A percentile compares a stretch with the other conserved stretches of the same genome.
Conservation (phyloP, 164 flowering plant species). For the Annona squamosa region DNA sequence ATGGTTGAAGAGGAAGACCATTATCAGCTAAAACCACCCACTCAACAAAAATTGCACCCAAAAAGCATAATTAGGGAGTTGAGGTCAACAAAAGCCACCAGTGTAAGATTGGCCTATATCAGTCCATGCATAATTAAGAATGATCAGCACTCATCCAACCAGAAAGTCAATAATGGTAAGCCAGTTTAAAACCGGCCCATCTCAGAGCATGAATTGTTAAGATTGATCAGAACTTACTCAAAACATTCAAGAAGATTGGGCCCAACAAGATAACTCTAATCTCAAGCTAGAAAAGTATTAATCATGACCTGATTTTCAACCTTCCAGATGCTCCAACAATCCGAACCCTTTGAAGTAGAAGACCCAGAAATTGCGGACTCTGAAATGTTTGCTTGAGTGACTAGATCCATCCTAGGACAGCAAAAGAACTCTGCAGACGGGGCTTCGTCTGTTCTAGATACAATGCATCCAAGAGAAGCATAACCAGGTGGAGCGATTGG, state of each 20-base stretch:
- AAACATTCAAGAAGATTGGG: neutral
- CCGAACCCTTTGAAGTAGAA: slow-evolving; percentile 56
- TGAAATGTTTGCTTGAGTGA: slow-evolving; percentile 59
- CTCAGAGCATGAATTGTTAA: neutral
- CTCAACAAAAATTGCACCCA: no score
- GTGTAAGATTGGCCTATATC: no score
- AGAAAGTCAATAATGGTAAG: neutral
- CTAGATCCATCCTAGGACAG: slow-evolving; percentile 92
- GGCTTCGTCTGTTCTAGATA: slow-evolving; percentile 60
- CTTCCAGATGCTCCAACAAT: slow-evolving; percentile 96
- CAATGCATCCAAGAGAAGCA: slow-evolving; percentile 87
- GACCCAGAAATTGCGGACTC: slow-evolving; percentile 76
- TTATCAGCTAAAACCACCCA: no score
- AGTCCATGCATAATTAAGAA: no score
- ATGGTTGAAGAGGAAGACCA: no score
- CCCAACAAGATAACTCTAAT: neutral
- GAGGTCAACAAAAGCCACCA: no score
- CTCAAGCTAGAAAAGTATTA: neutral
- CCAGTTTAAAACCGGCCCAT: neutral
- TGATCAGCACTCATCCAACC: neutral
- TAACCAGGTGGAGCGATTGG: slow-evolving; percentile 98
- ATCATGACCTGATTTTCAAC: slow-evolving; percentile 84
- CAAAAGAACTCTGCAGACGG: slow-evolving; percentile 58
- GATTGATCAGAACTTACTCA: neutral
- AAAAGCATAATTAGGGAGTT: no score